Evolutionary conservation across 805 yeast species (phyloP).

Genomic region (Yarrowia bubula): DNA sequence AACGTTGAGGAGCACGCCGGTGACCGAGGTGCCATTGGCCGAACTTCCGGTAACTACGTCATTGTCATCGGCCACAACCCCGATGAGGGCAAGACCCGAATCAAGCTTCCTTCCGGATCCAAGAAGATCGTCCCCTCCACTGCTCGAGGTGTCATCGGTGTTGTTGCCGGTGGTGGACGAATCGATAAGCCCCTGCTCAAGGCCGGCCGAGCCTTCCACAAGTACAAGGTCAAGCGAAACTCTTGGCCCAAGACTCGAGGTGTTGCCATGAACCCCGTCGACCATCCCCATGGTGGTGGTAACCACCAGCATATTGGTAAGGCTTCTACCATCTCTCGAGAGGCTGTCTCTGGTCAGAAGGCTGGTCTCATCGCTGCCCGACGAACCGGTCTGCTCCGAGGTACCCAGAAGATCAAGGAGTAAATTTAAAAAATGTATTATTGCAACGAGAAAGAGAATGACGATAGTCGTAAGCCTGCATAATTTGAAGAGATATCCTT

Average conservation of each 20-base stretch:
- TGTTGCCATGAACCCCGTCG: constrained; percentile 99
- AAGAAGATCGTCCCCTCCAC: constrained; percentile 93
- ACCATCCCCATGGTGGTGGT: constrained; percentile 99
- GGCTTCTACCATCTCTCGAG: constrained; percentile 98
- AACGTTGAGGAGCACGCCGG: constrained; percentile 98
- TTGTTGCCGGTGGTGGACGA: constrained; percentile 99
- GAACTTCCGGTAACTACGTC: constrained; percentile 99
- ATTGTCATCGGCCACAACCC: constrained; percentile 99
- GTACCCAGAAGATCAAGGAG: constrained; percentile 93
- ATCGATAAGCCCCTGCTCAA: constrained; percentile 98
- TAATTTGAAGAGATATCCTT: neutral
- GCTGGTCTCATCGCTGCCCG: constrained; percentile 99
- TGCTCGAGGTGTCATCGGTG: constrained; percentile 99
- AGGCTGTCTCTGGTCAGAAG: constrained; percentile 99
- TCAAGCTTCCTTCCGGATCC: constrained; percentile 98
- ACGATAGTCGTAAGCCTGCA: neutral
- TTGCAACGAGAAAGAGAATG: constrained; percentile 10
- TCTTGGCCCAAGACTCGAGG: constrained; percentile 99
- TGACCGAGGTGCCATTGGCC: constrained; percentile 99
- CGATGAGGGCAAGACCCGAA: constrained; percentile 98
- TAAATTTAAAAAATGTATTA: constrained; percentile 40
- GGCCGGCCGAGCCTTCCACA: constrained; percentile 99
- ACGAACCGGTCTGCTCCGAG: constrained; percentile 99
- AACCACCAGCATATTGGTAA: constrained; percentile 99
- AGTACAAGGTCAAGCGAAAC: constrained; percentile 99